Percentiles rank a stretch among this genome's conserved stretches.
phyloP scores from a whole-genome alignment of 768 basidiomycete species.

The Tubosaeta sp. region DNA sequence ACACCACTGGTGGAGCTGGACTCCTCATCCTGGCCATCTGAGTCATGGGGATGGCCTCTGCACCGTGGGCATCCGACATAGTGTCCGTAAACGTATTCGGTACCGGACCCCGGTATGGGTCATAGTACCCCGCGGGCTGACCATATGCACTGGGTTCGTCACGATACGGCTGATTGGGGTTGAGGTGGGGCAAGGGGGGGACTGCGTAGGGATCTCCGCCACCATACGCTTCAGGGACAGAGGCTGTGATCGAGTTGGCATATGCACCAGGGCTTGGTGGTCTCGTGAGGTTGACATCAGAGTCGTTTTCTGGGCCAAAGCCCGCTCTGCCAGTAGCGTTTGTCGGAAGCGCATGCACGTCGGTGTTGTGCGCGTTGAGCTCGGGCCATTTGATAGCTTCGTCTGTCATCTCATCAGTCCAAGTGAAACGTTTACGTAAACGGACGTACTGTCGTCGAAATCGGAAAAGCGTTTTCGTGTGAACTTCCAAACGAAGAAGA shows the following conservation, averaged over 20 bases:
- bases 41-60: slow-evolving; percentile 74
- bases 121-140: slow-evolving; percentile 53
- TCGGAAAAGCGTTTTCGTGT: slow-evolving; percentile 71
- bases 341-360: slow-evolving; percentile 64
- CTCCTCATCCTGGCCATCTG: slow-evolving; percentile 45
- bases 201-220: slow-evolving; percentile 71
- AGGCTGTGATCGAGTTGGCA: slow-evolving; percentile 40
- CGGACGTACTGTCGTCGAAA: slow-evolving; percentile 73
- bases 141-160: slow-evolving; percentile 57
- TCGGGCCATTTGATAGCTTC: slow-evolving; percentile 93
- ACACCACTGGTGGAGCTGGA: slow-evolving; percentile 41
- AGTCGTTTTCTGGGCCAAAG: slow-evolving; percentile 56
- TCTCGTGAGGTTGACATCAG: slow-evolving; percentile 54
- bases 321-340: slow-evolving; percentile 67
- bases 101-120: slow-evolving; percentile 78
- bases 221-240: slow-evolving; percentile 38
- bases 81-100: slow-evolving; percentile 57
- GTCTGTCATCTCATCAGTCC: slow-evolving; percentile 34
- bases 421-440: slow-evolving; percentile 12
- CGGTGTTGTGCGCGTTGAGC: slow-evolving; percentile 59
- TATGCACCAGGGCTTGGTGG: slow-evolving; percentile 44
- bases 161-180: slow-evolving; percentile 71
- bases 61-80: slow-evolving; percentile 26
- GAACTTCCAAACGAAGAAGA: slow-evolving; percentile 84
- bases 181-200: slow-evolving; percentile 75